A percentile compares a stretch with the other conserved stretches of the same genome.
phyloP scores from a whole-genome alignment of 2,329 filamentous ascomycete species.

The Cordyceps fumosorosea region DNA sequence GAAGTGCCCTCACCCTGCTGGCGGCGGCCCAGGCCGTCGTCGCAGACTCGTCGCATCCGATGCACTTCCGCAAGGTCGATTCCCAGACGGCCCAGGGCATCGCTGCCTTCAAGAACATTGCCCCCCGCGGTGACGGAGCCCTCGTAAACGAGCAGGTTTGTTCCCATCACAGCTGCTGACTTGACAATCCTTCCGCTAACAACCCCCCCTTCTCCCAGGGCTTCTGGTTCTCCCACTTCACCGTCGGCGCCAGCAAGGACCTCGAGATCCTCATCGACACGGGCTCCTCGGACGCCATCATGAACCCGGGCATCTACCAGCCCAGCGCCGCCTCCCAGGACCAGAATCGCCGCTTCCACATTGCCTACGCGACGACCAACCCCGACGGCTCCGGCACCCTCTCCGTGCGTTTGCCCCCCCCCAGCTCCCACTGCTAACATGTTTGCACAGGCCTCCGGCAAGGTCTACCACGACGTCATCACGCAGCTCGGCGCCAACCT shows the following conservation, averaged over 20 bases:
- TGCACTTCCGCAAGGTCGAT: constrained; percentile 15
- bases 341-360: constrained; percentile 10
- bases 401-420: constrained; percentile 13
- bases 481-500: constrained; percentile 16
- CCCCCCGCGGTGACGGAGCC: not conserved
- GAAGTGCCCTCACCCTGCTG: constrained; percentile 10
- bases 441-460: constrained; percentile 14
- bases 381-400: constrained; percentile 16
- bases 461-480: constrained; percentile 16
- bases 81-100: constrained; percentile 11
- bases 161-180: too few relatives aligned
- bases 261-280: constrained; percentile 18
- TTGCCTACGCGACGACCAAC: constrained; percentile 18
- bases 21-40: constrained; percentile 12
- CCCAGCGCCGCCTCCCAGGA: constrained; percentile 12
- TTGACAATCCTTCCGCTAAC: not conserved
- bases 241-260: constrained; percentile 16
- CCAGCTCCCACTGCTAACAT: not conserved
- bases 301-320: constrained; percentile 18
- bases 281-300: constrained; percentile 16
- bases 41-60: constrained; percentile 15
- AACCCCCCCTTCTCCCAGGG: constrained; percentile 5
- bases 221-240: constrained; percentile 19
- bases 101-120: constrained; percentile 11
- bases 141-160: constrained; percentile 15